Evolutionary conservation across 2,329 filamentous ascomycete species (phyloP).

Genomic region (Neoascochyta sp.): DNA sequence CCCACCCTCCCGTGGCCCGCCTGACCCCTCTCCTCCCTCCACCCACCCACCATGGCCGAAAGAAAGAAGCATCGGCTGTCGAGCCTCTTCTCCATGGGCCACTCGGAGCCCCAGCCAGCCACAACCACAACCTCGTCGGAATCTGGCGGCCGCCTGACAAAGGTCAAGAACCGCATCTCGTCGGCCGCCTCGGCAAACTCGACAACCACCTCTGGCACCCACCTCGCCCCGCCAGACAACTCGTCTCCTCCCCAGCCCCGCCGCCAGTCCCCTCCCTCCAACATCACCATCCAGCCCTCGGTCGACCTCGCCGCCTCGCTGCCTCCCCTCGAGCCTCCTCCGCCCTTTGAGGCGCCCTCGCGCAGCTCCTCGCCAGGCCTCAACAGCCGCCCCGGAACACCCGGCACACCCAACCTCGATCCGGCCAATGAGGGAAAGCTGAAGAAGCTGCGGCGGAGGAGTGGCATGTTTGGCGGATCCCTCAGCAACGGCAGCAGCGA

Average conservation of each 20-base stretch:
- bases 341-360: constrained; percentile 23
- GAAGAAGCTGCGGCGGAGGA: constrained; percentile 37
- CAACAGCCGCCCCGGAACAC: constrained; percentile 16
- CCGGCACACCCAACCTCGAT: constrained; percentile 18
- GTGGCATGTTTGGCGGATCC: constrained; percentile 30
- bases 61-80: constrained; percentile 35
- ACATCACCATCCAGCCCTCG: constrained; percentile 28
- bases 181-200: constrained; percentile 15
- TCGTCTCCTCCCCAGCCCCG: constrained; percentile 22
- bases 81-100: constrained; percentile 30
- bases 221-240: constrained; percentile 29
- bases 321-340: constrained; percentile 27
- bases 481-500: constrained; percentile 16
- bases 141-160: constrained; percentile 26
- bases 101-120: constrained; percentile 14
- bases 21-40: not conserved
- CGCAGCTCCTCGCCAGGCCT: constrained; percentile 25
- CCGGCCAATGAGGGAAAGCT: constrained; percentile 15
- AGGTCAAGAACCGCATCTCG: constrained; percentile 32
- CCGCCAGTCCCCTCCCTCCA: constrained; percentile 11
- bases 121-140: constrained; percentile 25
- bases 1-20: too few species aligned
- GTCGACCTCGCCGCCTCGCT: constrained; percentile 18
- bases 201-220: constrained; percentile 9
- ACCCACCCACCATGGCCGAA: constrained; percentile 17